These are phyloP conservation scores for Moesziomyces sp. DNA, from an alignment of 1,284 basidiomycete genomes.

Conservation along the genomic window DNA sequence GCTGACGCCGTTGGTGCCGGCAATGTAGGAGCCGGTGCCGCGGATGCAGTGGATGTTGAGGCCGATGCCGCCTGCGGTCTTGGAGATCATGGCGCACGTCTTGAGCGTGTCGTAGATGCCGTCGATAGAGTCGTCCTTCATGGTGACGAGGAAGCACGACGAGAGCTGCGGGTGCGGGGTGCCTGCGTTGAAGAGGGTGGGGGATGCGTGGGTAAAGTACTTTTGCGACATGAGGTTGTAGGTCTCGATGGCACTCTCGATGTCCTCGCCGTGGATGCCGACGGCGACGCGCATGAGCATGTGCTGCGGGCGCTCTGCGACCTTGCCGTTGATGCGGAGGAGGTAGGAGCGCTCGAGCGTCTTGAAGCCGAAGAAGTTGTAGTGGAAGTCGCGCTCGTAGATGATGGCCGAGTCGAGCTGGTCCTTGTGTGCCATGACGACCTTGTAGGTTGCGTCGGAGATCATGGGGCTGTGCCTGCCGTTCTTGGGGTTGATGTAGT, in stretches of 20 bases:
- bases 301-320: constrained; percentile 97
- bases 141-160: constrained; percentile 96
- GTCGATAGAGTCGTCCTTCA: constrained; percentile 99
- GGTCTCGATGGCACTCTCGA: constrained; percentile 90
- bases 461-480: constrained; percentile 85
- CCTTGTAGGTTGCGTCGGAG: constrained; percentile 84
- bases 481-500: constrained; percentile 98
- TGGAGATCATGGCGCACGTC: constrained; percentile 98
- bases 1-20: constrained; percentile 95
- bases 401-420: constrained; percentile 92
- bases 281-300: constrained; percentile 99
- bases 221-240: constrained; percentile 85
- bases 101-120: constrained; percentile 99
- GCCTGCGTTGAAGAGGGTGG: constrained; percentile 98
- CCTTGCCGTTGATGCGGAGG: constrained; percentile 90
- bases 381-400: constrained; percentile 95
- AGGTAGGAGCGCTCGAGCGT: constrained; percentile 98
- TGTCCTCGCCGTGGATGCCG: constrained; percentile 91
- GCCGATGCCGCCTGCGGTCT: constrained; percentile 98
- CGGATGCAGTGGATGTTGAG: constrained; percentile 96
- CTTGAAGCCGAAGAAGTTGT: constrained; percentile 95
- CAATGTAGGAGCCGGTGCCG: constrained; percentile 87
- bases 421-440: constrained; percentile 85
- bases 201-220: constrained; percentile 93
- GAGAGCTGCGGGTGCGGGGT: constrained; percentile 94